Evolutionary conservation across 2,329 filamentous ascomycete species (phyloP).

Genomic region (Coniochaeta hoffmannii): DNA sequence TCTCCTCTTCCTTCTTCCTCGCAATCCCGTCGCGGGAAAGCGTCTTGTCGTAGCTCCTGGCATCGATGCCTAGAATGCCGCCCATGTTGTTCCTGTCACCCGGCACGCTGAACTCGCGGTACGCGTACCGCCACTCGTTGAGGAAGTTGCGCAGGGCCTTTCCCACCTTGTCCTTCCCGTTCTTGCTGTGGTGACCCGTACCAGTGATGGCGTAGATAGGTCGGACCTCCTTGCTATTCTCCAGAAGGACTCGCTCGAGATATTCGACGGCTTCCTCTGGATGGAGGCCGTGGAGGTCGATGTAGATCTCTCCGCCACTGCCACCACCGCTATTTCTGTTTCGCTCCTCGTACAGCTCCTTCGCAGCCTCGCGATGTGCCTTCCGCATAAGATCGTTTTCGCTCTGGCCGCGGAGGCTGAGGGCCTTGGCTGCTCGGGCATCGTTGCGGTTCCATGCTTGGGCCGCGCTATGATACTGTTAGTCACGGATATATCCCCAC

Average conservation of each 20-base stretch:
- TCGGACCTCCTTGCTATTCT: slow-evolving; percentile 64
- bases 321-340: slow-evolving; percentile 58
- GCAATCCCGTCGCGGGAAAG: slow-evolving; percentile 37
- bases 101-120: slow-evolving; percentile 91
- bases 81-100: slow-evolving; percentile 82
- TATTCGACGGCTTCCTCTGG: slow-evolving; percentile 96
- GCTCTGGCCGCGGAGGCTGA: slow-evolving; percentile 88
- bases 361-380: slow-evolving; percentile 88
- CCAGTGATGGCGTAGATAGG: slow-evolving; percentile 95
- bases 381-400: slow-evolving; percentile 98
- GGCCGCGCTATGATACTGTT: slow-evolving; percentile 57
- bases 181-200: slow-evolving; percentile 95
- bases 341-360: slow-evolving; percentile 86
- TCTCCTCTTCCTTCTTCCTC: slow-evolving; percentile 27
- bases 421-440: slow-evolving; percentile 87
- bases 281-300: slow-evolving; percentile 97
- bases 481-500: not conserved
- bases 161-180: slow-evolving; percentile 97
- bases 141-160: slow-evolving; percentile 87
- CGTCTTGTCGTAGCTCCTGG: slow-evolving; percentile 59
- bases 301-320: slow-evolving; percentile 68
- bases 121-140: slow-evolving; percentile 93
- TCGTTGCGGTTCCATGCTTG: slow-evolving; percentile 99
- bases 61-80: slow-evolving; percentile 65
- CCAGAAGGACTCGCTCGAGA: slow-evolving; percentile 76